Evolutionary conservation across 139 green algal genomes (phyloP).

Genomic region (Bryopsis sp.): DNA sequence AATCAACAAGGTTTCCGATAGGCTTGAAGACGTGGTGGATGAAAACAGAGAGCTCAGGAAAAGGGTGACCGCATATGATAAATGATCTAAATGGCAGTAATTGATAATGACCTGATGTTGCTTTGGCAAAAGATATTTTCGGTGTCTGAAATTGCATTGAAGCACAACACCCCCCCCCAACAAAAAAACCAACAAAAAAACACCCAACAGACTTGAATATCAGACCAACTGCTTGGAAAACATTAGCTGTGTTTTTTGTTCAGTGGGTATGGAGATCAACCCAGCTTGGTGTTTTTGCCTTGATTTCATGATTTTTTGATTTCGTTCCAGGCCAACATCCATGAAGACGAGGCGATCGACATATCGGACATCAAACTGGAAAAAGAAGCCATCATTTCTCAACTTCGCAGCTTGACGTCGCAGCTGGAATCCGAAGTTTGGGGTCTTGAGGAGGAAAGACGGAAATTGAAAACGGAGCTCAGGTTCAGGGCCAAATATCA

Average conservation of each 20-base stretch:
- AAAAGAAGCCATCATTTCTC: conserved; percentile 43
- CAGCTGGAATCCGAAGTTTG: conserved; percentile 53
- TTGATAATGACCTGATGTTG: too few relatives aligned
- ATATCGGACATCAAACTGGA: conserved; percentile 42
- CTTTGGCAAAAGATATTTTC: too few relatives aligned
- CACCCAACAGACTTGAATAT: too few relatives aligned
- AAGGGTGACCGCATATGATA: conserved; percentile 11
- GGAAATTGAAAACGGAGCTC: conserved; percentile 58
- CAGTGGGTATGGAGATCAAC: not conserved
- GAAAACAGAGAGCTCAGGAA: conserved; percentile 48
- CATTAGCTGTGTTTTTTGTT: not conserved
- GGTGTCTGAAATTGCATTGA: too few relatives aligned
- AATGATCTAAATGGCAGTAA: too few relatives aligned
- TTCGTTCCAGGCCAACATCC: conserved; percentile 24
- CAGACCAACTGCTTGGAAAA: not conserved
- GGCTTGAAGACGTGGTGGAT: conserved; percentile 46
- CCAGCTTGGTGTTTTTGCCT: not conserved
- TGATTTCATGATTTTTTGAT: not conserved
- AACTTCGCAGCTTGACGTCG: conserved; percentile 47
- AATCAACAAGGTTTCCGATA: conserved; percentile 30
- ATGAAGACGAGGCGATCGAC: conserved; percentile 30
- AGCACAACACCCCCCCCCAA: too few relatives aligned
- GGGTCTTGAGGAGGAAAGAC: conserved; percentile 64
- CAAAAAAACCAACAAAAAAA: too few relatives aligned
- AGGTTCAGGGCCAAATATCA: conserved; percentile 71